phyloP scores from a whole-genome alignment of 2,329 filamentous ascomycete genomes.

The Neopestalotiopsis sp. region DNA sequence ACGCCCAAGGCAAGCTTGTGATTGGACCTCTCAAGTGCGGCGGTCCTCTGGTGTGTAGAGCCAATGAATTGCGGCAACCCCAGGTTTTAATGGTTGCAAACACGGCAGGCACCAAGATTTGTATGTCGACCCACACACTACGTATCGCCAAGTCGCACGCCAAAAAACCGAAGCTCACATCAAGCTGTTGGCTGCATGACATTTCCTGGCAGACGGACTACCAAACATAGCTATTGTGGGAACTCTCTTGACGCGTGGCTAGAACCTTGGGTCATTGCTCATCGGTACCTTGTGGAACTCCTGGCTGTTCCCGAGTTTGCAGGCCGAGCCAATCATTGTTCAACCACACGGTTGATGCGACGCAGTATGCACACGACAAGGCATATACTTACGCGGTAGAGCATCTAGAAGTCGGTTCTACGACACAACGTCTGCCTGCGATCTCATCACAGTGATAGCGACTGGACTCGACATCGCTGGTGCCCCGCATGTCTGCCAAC shows the following conservation, averaged over 20 bases:
- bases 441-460: not conserved
- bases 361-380: not conserved
- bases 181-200: not conserved
- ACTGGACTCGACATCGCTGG: not conserved
- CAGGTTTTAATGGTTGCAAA: constrained; percentile 17
- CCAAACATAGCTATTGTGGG: not conserved
- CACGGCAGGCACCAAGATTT: not conserved
- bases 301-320: not conserved
- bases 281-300: not conserved
- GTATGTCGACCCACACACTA: not conserved
- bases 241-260: not conserved
- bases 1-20: constrained; percentile 27
- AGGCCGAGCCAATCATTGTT: not conserved
- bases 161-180: not conserved
- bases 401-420: not conserved
- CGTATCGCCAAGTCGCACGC: not conserved
- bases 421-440: not conserved
- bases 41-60: constrained; percentile 12
- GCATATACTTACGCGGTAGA: constrained; percentile 1
- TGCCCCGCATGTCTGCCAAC: constrained; percentile 56
- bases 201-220: constrained; percentile 8
- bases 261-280: not conserved
- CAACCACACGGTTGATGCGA: not conserved
- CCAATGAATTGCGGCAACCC: constrained; percentile 20
- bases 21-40: constrained; percentile 30